phyloP scores from a whole-genome alignment of 139 green algal species.

The Asterochloris erici region DNA sequence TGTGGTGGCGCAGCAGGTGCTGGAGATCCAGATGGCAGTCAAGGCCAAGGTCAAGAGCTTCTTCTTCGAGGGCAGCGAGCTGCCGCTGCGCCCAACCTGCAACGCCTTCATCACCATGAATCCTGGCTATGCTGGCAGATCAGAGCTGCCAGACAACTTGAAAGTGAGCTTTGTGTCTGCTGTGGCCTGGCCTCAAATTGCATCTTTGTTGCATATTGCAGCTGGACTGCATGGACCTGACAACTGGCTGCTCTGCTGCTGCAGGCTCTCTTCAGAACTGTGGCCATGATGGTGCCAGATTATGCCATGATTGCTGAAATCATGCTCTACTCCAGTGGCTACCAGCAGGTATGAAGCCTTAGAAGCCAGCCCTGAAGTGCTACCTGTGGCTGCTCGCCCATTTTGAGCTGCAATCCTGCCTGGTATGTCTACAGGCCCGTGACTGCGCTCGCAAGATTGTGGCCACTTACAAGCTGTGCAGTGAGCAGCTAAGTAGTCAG shows the following conservation, averaged over 20 bases:
- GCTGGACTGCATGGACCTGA: too few relatives aligned
- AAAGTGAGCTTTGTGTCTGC: slow-evolving; percentile 46
- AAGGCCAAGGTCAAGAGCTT: slow-evolving; percentile 66
- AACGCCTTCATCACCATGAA: slow-evolving; percentile 89
- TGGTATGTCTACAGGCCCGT: slow-evolving; percentile 36
- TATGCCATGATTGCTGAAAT: slow-evolving; percentile 76
- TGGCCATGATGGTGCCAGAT: slow-evolving; percentile 79
- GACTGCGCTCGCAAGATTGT: slow-evolving; percentile 78
- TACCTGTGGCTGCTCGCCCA: too few relatives aligned
- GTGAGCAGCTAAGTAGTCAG: slow-evolving; percentile 78
- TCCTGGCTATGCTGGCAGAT: slow-evolving; percentile 69
- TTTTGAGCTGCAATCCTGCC: too few relatives aligned
- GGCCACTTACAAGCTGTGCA: slow-evolving; percentile 80
- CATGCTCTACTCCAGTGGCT: slow-evolving; percentile 73
- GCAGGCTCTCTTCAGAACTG: slow-evolving; percentile 62
- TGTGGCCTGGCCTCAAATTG: too few relatives aligned
- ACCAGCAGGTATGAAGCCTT: slow-evolving; percentile 34
- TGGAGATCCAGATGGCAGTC: slow-evolving; percentile 76
- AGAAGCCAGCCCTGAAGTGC: too few relatives aligned
- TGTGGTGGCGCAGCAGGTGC: slow-evolving; percentile 65
- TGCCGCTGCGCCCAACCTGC: slow-evolving; percentile 65
- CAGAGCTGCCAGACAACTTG: slow-evolving; percentile 80
- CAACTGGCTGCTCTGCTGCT: too few relatives aligned
- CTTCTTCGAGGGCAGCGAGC: slow-evolving; percentile 74
- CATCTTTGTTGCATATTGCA: too few relatives aligned